Evolutionary conservation across 805 yeast genomes (phyloP), one percentile per base, ranked within the genome.

Genomic region (Millerozyma miso): DNA sequence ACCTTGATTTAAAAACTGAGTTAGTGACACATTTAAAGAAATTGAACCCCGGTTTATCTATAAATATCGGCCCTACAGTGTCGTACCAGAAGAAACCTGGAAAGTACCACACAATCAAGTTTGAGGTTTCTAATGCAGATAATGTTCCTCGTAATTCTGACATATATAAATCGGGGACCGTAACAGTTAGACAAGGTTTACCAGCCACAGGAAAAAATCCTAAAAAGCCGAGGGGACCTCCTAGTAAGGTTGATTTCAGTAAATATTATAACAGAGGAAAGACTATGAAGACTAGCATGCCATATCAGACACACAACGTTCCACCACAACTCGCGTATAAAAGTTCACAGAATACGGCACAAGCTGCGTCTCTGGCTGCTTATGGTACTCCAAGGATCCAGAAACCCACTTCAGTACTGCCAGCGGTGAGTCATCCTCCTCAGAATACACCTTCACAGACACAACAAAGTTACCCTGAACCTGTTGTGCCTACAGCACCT

Each of bases 41-140:
- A 47, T 48, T 83, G 39, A 80, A 81, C 52, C 73, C 74, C 13
- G 73, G 77, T 0, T 65, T 88, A 38, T 70, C 74, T 2, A 75
- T 93, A 37, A 75, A 73, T 35, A 76, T 93, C 48, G 90, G 84
- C 1, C 77, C 85, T 3, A 76, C 85, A 0, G 77, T 93, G 44
- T 77, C 79, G 47, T 93, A 93, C 64, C 87, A 84, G 65, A 93
- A 91, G 75, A 93, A 93, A 61, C 88, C 97, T 1, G 95, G 95
- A 2, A 79, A 79, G 60, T 83, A 79, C 60, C 93, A 89, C 47
- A 61, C 76, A 6, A 85, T 93, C 51, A 89, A 86, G 61, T 79
- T 85, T 56, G 79, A 74, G 40, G 61, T 74, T 33, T 84, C 83
- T 37, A 73, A 71, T 10, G 64, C 63, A 5, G 38, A 50, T 3